Conservation (phyloP, 2,329 filamentous ascomycete genomes). For the Colletotrichum limetticola region DNA sequence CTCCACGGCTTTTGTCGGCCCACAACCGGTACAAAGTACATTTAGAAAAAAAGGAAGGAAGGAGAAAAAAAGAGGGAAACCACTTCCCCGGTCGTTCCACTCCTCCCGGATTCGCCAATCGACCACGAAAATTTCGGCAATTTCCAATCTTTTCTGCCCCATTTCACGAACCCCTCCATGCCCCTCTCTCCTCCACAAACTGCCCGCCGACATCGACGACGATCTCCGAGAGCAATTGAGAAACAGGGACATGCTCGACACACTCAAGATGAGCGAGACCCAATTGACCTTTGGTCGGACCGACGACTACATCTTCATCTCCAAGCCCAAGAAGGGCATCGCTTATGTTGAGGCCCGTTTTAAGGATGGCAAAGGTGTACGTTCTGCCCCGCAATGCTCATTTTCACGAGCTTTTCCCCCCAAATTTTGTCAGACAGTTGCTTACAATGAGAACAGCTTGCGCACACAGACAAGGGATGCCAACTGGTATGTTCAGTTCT, state of each 20-base stretch:
- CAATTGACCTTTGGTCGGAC: conserved; percentile 11
- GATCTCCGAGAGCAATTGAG: neutral
- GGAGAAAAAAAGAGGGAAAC: neutral
- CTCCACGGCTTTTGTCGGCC: conserved; percentile 22
- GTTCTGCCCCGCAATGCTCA: neutral
- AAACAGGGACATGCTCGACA: neutral
- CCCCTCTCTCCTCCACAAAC: neutral
- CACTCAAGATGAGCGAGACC: conserved; percentile 10
- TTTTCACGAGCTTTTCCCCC: neutral
- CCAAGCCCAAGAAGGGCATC: conserved; percentile 27
- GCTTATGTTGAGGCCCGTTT: conserved; percentile 30
- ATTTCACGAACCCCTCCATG: neutral
- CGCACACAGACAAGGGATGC: conserved; percentile 25
- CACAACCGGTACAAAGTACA: neutral
- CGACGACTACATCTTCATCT: conserved; percentile 23
- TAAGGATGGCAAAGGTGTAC: conserved; percentile 9
- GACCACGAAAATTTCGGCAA: conserved; percentile 21
- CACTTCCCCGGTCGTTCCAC: neutral
- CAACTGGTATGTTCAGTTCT: conserved; percentile 2
- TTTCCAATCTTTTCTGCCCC: conserved; percentile 10
- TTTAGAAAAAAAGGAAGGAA: neutral
- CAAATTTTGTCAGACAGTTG: neutral
- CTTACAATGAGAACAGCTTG: conserved; percentile 10
- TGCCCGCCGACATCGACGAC: neutral
- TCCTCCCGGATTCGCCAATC: conserved; percentile 9